Base-by-base conservation (phyloP, 495 filamentous ascomycete genomes). In the Penicillium nucicola region DNA sequence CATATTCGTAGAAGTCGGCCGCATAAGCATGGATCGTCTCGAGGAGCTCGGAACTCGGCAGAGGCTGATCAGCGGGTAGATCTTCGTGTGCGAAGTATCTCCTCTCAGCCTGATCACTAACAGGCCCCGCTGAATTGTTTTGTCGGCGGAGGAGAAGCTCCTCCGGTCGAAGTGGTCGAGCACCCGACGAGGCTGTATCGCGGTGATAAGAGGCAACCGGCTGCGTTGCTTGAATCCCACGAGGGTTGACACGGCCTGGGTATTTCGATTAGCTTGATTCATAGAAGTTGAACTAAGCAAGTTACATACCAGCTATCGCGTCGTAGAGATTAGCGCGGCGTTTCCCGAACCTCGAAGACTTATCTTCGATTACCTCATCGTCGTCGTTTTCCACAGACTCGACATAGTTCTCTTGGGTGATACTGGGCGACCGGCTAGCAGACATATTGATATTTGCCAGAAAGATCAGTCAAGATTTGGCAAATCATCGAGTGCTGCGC, bases 31-130 rank as follows among this genome's bases (percentile, higher is more conserved):
- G 91, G 8, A 93, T 68, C 0, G 83, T 77, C 58, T 86, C 87
- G n/a, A 95, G 70, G 42, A 95, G 68, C 51, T 90, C 87, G 25
- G 83, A 83, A 25, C 78, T 79, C 3, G 91, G 91, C 4, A 96
- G 77, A 4, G 66, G 68, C 19, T 77, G 66, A 12, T 76, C 62
- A 42, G 80, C 61, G 13, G 73, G 65, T 13, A 88, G 73, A 19
- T 77, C 69, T 30, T 72, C 70, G 53, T 84, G 66, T 0, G 81
- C 77, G 41, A 79, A 84, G 66, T 95, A 95, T 32, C 86, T 75
- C 61, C 90, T 88, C 40, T 81, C 74, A 62, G 91, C 87, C 25
- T 28, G 25, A 8, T 28, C 25, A 9, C 25, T 9, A 41, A 76
- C 77, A 58, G 81, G 88, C 37, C 85, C 77, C 2, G 61, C 66